Percentiles rank a stretch among this genome's conserved stretches.
Evolutionary conservation across 805 yeast species (phyloP).

Genomic region (Crinitomyces ghanaensis): DNA sequence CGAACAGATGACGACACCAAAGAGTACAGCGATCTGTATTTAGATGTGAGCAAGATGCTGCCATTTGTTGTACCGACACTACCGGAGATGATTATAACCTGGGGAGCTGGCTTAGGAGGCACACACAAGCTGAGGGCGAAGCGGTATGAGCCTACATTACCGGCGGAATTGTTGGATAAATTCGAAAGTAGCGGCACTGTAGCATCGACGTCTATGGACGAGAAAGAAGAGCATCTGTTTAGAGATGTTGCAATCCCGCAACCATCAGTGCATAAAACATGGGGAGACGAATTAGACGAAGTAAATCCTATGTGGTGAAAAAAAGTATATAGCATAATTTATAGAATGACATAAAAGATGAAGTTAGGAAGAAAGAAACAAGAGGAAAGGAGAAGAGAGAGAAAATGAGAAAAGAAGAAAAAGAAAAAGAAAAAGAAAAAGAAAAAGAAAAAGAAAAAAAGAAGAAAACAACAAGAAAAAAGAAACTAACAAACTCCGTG

Average conservation of each 20-base stretch:
- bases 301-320: neutral
- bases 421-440: too few species aligned
- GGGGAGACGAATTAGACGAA: constrained; percentile 18
- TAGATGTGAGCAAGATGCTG: constrained; percentile 26
- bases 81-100: constrained; percentile 57
- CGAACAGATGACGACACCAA: constrained; percentile 11
- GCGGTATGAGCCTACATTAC: constrained; percentile 60
- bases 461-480: too few species aligned
- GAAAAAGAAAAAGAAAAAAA: too few species aligned
- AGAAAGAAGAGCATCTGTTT: constrained; percentile 10
- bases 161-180: constrained; percentile 56
- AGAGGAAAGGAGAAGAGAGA: too few species aligned
- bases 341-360: too few species aligned
- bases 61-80: constrained; percentile 62
- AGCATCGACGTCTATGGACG: constrained; percentile 5
- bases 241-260: constrained; percentile 14
- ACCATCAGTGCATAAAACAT: constrained; percentile 18
- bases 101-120: constrained; percentile 70
- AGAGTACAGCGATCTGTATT: constrained; percentile 16
- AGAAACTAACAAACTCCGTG: too few species aligned
- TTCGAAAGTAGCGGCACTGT: constrained; percentile 38
- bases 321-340: neutral
- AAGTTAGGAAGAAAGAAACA: too few species aligned
- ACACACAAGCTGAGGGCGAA: constrained; percentile 40
- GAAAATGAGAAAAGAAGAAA: too few species aligned